Evolutionary conservation across 2,329 filamentous ascomycete genomes (phyloP).

Genomic region (Niveomyces coronatus): DNA sequence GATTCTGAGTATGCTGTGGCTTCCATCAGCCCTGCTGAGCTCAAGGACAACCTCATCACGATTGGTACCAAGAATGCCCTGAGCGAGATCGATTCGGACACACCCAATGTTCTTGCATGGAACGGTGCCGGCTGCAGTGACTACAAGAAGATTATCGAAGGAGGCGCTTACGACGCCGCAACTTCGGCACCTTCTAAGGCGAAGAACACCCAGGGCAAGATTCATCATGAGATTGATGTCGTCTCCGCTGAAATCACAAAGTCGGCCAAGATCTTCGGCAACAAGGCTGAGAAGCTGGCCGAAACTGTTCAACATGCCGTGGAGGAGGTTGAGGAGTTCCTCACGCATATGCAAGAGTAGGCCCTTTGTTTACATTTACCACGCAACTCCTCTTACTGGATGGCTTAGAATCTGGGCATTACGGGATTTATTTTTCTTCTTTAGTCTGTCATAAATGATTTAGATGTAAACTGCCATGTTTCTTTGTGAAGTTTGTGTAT

Average conservation of each 20-base stretch:
- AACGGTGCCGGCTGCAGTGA: conserved; percentile 94
- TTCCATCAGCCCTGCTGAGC: conserved; percentile 81
- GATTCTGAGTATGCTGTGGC: conserved; percentile 89
- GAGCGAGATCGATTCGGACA: conserved; percentile 72
- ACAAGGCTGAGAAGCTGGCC: conserved; percentile 51
- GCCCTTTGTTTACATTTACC: neutral
- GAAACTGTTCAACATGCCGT: conserved; percentile 54
- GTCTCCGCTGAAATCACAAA: conserved; percentile 44
- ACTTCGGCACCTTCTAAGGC: conserved; percentile 34
- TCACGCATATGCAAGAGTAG: conserved; percentile 39
- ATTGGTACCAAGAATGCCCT: conserved; percentile 73
- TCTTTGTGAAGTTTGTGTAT: neutral
- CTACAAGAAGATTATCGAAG: conserved; percentile 71
- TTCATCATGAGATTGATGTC: conserved; percentile 51
- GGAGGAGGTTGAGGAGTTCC: conserved; percentile 50
- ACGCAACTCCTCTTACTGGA: too few species aligned
- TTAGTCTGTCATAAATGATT: conserved; percentile 5
- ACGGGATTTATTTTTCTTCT: neutral
- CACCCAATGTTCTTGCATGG: conserved; percentile 94
- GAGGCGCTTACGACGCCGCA: conserved; percentile 58
- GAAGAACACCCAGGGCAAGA: conserved; percentile 49
- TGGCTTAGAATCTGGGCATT: neutral
- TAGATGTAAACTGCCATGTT: conserved; percentile 9
- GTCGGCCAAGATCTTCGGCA: conserved; percentile 39
- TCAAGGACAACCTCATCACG: conserved; percentile 80